phyloP scores from a whole-genome alignment of 306 rosid species.

The Dalbergia cultrata region DNA sequence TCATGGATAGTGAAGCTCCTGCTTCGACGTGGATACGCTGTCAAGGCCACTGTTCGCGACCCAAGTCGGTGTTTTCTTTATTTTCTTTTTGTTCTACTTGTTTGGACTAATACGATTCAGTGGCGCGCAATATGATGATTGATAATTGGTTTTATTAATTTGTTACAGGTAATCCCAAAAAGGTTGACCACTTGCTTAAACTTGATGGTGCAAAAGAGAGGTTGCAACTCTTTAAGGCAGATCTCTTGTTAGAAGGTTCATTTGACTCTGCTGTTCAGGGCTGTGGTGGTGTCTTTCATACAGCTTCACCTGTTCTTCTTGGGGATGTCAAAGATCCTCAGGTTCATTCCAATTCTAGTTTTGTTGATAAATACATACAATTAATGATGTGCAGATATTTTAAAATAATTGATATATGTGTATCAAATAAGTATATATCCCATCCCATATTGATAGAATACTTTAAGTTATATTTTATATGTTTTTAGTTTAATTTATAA shows the following conservation, averaged over 20 bases:
- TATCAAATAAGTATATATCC: too few species aligned
- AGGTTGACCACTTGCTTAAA: conserved; percentile 51
- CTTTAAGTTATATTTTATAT: too few species aligned
- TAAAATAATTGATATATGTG: too few species aligned
- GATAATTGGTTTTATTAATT: neutral
- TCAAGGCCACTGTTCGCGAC: conserved; percentile 64
- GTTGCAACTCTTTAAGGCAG: conserved; percentile 53
- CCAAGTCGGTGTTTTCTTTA: conserved; percentile 41
- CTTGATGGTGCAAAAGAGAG: conserved; percentile 69
- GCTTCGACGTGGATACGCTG: conserved; percentile 59
- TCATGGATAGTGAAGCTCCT: conserved; percentile 66
- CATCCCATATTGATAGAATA: too few species aligned
- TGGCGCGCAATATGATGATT: too few species aligned
- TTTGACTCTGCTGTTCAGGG: conserved; percentile 54
- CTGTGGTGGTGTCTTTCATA: conserved; percentile 62
- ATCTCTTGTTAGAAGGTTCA: conserved; percentile 60
- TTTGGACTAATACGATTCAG: neutral
- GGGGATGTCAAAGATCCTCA: conserved; percentile 47
- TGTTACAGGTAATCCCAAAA: conserved; percentile 48
- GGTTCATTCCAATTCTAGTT: conserved; percentile 35
- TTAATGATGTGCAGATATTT: too few species aligned
- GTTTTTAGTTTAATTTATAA: too few species aligned
- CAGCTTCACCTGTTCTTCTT: conserved; percentile 53
- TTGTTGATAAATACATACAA: neutral
- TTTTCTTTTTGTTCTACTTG: neutral